A percentile compares a stretch with the other conserved stretches of the same genome.
These are phyloP conservation scores for Panicum virgatum DNA, from an alignment of 202 grass and related monocot genomes.

Conservation along the genomic window DNA sequence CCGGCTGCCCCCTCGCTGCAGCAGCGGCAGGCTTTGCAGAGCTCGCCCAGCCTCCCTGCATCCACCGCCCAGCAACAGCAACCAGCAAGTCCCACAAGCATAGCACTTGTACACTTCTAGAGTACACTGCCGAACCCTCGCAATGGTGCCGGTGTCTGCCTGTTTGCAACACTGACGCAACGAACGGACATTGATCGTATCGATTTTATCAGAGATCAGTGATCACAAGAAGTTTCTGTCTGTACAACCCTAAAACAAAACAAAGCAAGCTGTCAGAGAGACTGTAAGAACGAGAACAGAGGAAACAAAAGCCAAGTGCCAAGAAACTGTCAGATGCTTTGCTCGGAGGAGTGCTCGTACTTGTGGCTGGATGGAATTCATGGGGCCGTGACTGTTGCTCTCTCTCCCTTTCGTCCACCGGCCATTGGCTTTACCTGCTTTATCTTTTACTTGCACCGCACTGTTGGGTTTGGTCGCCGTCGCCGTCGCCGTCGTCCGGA, in stretches of 20 bases:
- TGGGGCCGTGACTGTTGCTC: slow-evolving; percentile 17
- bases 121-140: neutral
- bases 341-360: neutral
- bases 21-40: neutral
- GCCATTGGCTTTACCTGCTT: slow-evolving; percentile 4
- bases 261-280: neutral
- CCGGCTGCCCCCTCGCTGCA: no score
- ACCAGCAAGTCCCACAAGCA: no score
- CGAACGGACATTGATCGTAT: neutral
- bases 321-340: slow-evolving; percentile 7
- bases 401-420: neutral
- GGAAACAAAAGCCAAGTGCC: neutral
- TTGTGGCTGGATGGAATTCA: slow-evolving; percentile 1
- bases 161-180: neutral
- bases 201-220: neutral
- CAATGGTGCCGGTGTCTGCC: neutral
- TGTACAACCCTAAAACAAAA: no score
- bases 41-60: no score
- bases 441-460: slow-evolving; percentile 19
- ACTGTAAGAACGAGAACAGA: neutral
- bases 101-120: no score
- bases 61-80: no score
- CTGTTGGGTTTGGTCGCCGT: neutral
- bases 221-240: neutral
- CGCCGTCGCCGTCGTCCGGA: neutral